These are phyloP conservation scores for Cairneyella variabilis DNA, from an alignment of 495 filamentous ascomycete species.

Conservation along the genomic window DNA sequence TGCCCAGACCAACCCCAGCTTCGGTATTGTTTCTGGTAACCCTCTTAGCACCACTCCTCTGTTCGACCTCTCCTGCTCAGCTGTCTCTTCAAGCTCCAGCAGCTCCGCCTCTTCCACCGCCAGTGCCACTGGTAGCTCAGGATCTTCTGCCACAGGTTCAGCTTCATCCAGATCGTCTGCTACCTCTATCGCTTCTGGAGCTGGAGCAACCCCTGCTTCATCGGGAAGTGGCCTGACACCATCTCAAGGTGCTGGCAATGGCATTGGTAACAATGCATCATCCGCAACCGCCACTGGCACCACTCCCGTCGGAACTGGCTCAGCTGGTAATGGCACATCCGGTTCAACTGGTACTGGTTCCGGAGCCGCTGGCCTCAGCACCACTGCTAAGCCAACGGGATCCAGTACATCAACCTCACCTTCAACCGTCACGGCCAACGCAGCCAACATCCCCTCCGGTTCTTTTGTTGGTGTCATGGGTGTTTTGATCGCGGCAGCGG, in stretches of 20 bases:
- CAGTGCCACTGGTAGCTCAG: slow-evolving; percentile 7
- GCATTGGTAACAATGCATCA: background rate
- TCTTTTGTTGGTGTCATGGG: slow-evolving; percentile 18
- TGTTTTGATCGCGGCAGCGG: slow-evolving; percentile 14
- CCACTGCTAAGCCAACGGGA: slow-evolving; percentile 10
- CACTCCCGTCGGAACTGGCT: too few species aligned
- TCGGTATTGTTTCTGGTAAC: slow-evolving; percentile 51
- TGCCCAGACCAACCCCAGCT: slow-evolving; percentile 59
- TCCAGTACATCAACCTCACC: slow-evolving; percentile 1
- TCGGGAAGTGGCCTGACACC: slow-evolving; percentile 13
- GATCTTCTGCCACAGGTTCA: slow-evolving; percentile 16
- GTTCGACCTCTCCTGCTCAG: slow-evolving; percentile 58
- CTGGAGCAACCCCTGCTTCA: slow-evolving; percentile 9
- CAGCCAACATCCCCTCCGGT: slow-evolving; percentile 7
- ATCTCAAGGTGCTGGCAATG: slow-evolving; percentile 15
- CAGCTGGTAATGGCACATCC: slow-evolving; percentile 8
- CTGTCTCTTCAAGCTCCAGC: slow-evolving; percentile 19
- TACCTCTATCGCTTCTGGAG: slow-evolving; percentile 16
- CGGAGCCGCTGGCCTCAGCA: slow-evolving; percentile 1
- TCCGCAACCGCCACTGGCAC: slow-evolving; percentile 9
- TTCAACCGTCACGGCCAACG: slow-evolving; percentile 5
- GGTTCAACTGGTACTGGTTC: slow-evolving; percentile 16
- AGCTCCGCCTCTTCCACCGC: slow-evolving; percentile 15
- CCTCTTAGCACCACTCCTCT: slow-evolving; percentile 48
- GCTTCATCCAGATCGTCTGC: slow-evolving; percentile 11